Evolutionary conservation across 257 asterid species (phyloP).

Genomic region (Solanum sparsipilum): DNA sequence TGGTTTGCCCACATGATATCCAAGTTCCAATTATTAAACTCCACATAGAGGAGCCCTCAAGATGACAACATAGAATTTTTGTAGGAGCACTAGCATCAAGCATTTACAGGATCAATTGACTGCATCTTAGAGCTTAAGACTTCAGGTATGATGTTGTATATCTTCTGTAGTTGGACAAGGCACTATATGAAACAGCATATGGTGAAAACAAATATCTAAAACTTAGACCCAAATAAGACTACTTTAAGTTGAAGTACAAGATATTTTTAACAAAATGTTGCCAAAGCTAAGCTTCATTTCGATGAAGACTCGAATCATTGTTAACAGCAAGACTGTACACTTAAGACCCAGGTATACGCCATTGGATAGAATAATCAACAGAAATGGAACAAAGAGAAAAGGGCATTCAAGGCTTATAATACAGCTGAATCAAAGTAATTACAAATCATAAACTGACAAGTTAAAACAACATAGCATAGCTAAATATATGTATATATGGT

Average conservation of each 20-base stretch:
- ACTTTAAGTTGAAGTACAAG: not conserved
- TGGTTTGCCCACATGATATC: not conserved
- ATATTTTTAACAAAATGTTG: not conserved
- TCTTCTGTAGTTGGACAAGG: not conserved
- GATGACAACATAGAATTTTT: not conserved
- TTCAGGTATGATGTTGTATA: not conserved
- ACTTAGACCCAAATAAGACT: not conserved
- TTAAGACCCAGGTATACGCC: not conserved
- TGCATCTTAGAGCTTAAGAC: not conserved
- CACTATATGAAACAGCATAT: not conserved
- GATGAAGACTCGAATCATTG: not conserved
- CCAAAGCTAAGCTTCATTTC: not conserved
- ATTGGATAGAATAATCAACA: not conserved
- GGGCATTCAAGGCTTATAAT: not conserved
- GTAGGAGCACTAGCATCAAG: not conserved
- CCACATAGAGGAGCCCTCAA: not conserved
- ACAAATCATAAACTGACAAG: not conserved
- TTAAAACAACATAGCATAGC: not conserved
- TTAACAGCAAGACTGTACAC: not conserved
- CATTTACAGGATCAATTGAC: not conserved
- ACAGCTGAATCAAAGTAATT: not conserved
- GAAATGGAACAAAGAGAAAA: not conserved
- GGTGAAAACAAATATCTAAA: not conserved
- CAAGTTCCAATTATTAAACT: not conserved
- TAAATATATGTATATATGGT: not conserved